These are phyloP conservation scores for Dothiorella sarmentorum DNA, from an alignment of 2,329 filamentous ascomycete species.

Conservation along the genomic window DNA sequence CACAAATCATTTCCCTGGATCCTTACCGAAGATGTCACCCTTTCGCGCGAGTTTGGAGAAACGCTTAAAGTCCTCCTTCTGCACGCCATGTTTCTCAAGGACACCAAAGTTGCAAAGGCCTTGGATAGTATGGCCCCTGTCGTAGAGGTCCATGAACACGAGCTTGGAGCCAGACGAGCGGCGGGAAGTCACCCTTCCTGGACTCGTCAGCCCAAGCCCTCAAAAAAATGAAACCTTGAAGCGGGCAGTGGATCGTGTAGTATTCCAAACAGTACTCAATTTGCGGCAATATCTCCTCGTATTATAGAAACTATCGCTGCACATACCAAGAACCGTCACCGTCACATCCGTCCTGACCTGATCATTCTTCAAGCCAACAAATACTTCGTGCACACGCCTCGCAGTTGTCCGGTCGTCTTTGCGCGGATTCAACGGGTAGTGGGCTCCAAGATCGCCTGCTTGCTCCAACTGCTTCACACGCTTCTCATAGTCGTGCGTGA, in stretches of 20 bases:
- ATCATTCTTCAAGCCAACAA: slow-evolving; percentile 29
- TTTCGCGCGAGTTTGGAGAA: slow-evolving; percentile 66
- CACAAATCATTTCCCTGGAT: slow-evolving; percentile 43
- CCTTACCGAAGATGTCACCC: slow-evolving; percentile 56
- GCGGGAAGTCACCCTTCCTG: slow-evolving; percentile 72
- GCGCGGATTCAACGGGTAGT: slow-evolving; percentile 48
- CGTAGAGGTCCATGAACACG: slow-evolving; percentile 76
- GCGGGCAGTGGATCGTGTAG: neutral
- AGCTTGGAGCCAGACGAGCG: slow-evolving; percentile 73
- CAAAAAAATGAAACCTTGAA: neutral
- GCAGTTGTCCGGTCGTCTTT: slow-evolving; percentile 18
- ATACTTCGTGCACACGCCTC: slow-evolving; percentile 26
- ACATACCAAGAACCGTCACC: slow-evolving; percentile 37
- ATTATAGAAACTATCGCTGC: slow-evolving; percentile 4
- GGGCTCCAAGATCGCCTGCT: slow-evolving; percentile 47
- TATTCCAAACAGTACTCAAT: neutral
- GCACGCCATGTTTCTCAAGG: slow-evolving; percentile 37
- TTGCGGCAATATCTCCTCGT: neutral
- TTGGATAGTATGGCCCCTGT: slow-evolving; percentile 71
- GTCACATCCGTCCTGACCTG: slow-evolving; percentile 26
- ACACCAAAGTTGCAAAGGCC: slow-evolving; percentile 67
- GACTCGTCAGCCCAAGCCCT: slow-evolving; percentile 28
- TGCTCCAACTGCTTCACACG: slow-evolving; percentile 53
- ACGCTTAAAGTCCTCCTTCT: slow-evolving; percentile 51
- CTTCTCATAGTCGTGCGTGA: slow-evolving; percentile 42